Percentiles rank a stretch among this genome's conserved stretches.
These are phyloP conservation scores for Suillus clintonianus DNA, from an alignment of 768 basidiomycete species.

Conservation along the genomic window DNA sequence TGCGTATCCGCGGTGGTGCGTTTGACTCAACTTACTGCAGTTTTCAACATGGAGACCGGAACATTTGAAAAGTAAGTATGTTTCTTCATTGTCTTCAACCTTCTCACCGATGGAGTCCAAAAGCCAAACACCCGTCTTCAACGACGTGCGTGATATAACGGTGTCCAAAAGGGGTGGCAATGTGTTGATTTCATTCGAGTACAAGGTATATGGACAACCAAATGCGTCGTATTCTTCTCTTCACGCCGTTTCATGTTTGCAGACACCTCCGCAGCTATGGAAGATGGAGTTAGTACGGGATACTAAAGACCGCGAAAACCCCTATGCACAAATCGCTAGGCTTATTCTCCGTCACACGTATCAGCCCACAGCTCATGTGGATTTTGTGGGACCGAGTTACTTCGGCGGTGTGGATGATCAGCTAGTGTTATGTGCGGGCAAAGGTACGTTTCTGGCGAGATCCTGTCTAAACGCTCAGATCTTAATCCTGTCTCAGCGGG, in stretches of 20 bases:
- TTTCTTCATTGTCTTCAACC: neutral
- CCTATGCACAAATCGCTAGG: slow-evolving; percentile 29
- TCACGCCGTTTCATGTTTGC: neutral
- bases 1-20: neutral
- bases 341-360: slow-evolving; percentile 63
- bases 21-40: slow-evolving; percentile 28
- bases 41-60: slow-evolving; percentile 48
- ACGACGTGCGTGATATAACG: slow-evolving; percentile 55
- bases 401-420: slow-evolving; percentile 82
- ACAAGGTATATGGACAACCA: slow-evolving; percentile 29
- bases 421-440: slow-evolving; percentile 74
- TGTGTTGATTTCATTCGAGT: slow-evolving; percentile 49
- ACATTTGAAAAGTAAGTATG: slow-evolving; percentile 46
- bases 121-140: slow-evolving; percentile 56
- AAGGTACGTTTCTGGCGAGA: slow-evolving; percentile 45
- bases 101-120: slow-evolving; percentile 13
- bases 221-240: neutral
- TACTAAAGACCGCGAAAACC: slow-evolving; percentile 35
- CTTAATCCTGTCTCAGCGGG: slow-evolving; percentile 49
- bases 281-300: slow-evolving; percentile 67
- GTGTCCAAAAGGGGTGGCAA: slow-evolving; percentile 46
- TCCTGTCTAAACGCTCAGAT: neutral
- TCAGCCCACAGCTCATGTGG: slow-evolving; percentile 63
- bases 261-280: slow-evolving; percentile 83
- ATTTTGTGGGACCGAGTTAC: slow-evolving; percentile 81